Base-by-base conservation (phyloP, 768 basidiomycete species). In the Clathrus columnatus region DNA sequence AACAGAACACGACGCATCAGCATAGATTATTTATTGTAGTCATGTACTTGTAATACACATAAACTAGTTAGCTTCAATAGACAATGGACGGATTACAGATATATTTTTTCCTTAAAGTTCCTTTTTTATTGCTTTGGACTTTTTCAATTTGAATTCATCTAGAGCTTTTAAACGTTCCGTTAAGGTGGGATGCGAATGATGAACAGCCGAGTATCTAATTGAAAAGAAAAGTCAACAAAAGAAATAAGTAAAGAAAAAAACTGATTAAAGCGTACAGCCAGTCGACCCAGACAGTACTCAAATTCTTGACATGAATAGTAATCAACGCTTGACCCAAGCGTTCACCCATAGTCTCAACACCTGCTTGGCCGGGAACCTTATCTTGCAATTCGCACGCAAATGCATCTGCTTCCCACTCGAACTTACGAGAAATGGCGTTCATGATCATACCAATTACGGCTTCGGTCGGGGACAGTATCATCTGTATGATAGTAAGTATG, bases 161-260 rank as follows among this genome's bases (percentile, higher is more conserved):
- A 96, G 76, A 2, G 82, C 90, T 60, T 80, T 83, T 63, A 97
- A 72, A 7, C 94, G 80, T 72, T 99, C 94, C 32, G 88, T 86
- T 60, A 99, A 68, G 2, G 92, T 96, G 4, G 95, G 95, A 69
- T 99, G 95, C 47, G 89, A 93, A 69, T 97, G 91, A 68, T 96
- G 91, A 62, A 91, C 96, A 20, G 90, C 89, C 50, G 92, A 96
- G 72, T 95, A 96, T 56, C 87, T 88, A 59, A 42, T 57, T 27
- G 57, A 48, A 18, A 30, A 41, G n/a, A 17, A 50, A 44, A 46
- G 60, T 48, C 24, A 21, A 56, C 42, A 16, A 36, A 8, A 7
- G 50, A 23, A 32, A 50, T 48, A 47, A 51, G 32, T 26, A 32
- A 29, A 18, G 26, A 7, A 21, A 42, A 29, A 24, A 24, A 48